Conservation (phyloP, 2,329 filamentous ascomycete genomes). For the Phoma sp. region DNA sequence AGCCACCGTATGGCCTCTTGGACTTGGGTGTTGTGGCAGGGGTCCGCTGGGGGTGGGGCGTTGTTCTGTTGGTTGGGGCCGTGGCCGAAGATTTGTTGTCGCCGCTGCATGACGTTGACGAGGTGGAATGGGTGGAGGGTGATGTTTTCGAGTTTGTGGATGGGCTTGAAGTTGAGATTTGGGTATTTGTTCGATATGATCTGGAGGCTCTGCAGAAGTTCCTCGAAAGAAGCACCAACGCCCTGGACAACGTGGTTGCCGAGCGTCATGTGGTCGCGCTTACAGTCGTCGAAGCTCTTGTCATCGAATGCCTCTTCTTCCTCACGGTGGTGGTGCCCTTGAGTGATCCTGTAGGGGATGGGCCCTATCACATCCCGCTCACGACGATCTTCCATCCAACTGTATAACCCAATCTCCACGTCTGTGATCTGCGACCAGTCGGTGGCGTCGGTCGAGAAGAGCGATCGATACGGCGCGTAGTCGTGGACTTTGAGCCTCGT, state of each 20-base stretch:
- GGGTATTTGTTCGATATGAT: slow-evolving; percentile 40
- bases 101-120: slow-evolving; percentile 41
- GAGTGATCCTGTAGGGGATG: slow-evolving; percentile 42
- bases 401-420: slow-evolving; percentile 41
- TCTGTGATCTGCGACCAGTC: slow-evolving; percentile 38
- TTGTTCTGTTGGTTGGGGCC: slow-evolving; percentile 17
- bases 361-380: slow-evolving; percentile 42
- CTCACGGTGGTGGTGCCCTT: slow-evolving; percentile 41
- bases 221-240: slow-evolving; percentile 41
- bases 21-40: slow-evolving; percentile 38
- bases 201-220: slow-evolving; percentile 39
- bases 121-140: slow-evolving; percentile 44
- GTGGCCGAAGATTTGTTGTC: slow-evolving; percentile 31
- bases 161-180: slow-evolving; percentile 41
- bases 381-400: slow-evolving; percentile 45
- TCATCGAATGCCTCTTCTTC: slow-evolving; percentile 46
- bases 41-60: slow-evolving; percentile 26
- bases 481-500: slow-evolving; percentile 43
- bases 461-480: slow-evolving; percentile 43
- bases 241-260: slow-evolving; percentile 44
- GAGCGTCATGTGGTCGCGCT: slow-evolving; percentile 43
- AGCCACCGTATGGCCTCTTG: slow-evolving; percentile 43
- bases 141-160: slow-evolving; percentile 35
- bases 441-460: slow-evolving; percentile 43
- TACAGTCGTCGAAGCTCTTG: slow-evolving; percentile 40